Percentiles rank a stretch among this genome's conserved stretches.
These are phyloP conservation scores for Adansonia madagascariensis DNA, from an alignment of 441 rosid genomes.

Conservation along the genomic window DNA sequence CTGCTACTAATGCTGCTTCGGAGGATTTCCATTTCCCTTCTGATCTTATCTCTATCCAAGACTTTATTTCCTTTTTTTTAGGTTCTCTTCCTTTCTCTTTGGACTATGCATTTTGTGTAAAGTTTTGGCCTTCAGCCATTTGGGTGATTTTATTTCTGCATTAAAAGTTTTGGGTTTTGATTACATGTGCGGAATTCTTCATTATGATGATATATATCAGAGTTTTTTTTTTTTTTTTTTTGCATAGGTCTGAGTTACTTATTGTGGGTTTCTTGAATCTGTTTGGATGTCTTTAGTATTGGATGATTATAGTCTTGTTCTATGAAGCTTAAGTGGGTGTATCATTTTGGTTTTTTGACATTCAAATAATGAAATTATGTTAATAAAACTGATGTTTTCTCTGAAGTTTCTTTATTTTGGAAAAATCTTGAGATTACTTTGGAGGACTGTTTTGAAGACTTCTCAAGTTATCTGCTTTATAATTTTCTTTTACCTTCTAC, in stretches of 20 bases:
- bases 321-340: background rate
- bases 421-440: background rate
- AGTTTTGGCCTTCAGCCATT: background rate
- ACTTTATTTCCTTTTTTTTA: constrained; percentile 7
- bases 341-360: background rate
- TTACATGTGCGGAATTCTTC: background rate
- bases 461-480: background rate
- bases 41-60: constrained; percentile 54
- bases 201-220: background rate
- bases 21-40: constrained; percentile 73
- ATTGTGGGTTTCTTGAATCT: background rate
- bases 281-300: constrained; percentile 13
- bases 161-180: constrained; percentile 5
- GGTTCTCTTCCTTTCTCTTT: background rate
- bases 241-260: background rate
- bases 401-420: background rate
- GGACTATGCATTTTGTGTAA: background rate
- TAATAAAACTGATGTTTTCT: background rate
- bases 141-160: constrained; percentile 7
- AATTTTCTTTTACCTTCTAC: background rate
- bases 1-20: constrained; percentile 47
- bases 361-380: constrained; percentile 1
- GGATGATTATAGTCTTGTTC: background rate
- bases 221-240: too few species aligned
- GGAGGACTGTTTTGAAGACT: background rate